These are phyloP conservation scores for Fraxinus sp. DNA, from an alignment of 305 asterid species.

Conservation along the genomic window DNA sequence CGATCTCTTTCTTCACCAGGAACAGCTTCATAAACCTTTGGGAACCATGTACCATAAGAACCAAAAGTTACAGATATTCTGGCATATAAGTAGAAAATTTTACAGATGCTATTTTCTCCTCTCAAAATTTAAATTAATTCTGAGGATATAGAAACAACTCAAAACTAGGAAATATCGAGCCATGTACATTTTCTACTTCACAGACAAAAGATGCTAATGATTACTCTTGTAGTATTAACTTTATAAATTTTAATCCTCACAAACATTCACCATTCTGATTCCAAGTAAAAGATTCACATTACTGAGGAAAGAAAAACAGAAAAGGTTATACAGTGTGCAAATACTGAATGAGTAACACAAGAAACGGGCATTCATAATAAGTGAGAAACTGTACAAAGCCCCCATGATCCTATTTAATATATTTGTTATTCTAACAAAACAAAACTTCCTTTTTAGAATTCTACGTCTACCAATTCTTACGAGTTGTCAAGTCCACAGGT, in stretches of 20 bases:
- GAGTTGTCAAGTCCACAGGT: not conserved
- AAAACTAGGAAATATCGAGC: not conserved
- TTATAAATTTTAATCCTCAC: not conserved
- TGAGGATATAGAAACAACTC: not conserved
- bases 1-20: slow-evolving; percentile 29
- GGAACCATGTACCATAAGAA: slow-evolving; percentile 26
- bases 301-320: not conserved
- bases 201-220: not conserved
- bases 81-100: slow-evolving; percentile 15
- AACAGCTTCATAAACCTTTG: slow-evolving; percentile 62
- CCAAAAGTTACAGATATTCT: slow-evolving; percentile 9
- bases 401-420: not conserved
- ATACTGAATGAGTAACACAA: not conserved
- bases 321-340: not conserved
- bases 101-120: slow-evolving; percentile 3
- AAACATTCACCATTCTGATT: slow-evolving; percentile 9
- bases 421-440: slow-evolving; percentile 4
- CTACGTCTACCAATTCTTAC: not conserved
- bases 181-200: not conserved
- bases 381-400: not conserved
- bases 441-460: not conserved
- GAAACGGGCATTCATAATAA: not conserved
- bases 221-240: not conserved
- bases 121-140: not conserved
- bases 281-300: not conserved